These are phyloP conservation scores for Lepidium didymum DNA, from an alignment of 345 rosid species.

Conservation along the genomic window DNA sequence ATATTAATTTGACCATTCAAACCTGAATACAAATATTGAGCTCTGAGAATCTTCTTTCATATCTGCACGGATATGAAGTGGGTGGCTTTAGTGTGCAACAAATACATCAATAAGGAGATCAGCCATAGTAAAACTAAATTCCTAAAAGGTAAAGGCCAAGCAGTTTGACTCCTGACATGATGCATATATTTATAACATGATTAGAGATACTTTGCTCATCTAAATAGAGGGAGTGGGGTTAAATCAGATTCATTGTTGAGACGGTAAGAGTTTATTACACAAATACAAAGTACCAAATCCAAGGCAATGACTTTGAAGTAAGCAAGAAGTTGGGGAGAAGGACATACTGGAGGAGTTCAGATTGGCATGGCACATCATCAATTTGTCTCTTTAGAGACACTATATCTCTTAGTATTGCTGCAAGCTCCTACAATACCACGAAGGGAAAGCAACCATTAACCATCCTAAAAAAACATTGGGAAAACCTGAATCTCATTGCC, in stretches of 20 bases:
- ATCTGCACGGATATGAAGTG: conserved; percentile 41
- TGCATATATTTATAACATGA: background rate
- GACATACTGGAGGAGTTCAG: conserved; percentile 80
- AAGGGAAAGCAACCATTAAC: background rate
- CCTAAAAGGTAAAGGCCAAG: background rate
- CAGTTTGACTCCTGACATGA: background rate
- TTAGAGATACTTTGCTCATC: background rate
- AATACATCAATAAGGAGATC: background rate
- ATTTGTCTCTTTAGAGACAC: conserved; percentile 52
- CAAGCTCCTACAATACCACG: conserved; percentile 50
- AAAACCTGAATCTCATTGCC: background rate
- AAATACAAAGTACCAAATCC: background rate
- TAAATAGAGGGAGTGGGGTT: background rate
- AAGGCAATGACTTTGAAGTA: background rate
- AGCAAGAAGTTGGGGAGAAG: background rate
- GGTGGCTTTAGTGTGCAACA: conserved; percentile 6
- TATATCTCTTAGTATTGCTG: conserved; percentile 44
- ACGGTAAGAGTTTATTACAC: conserved; percentile 2
- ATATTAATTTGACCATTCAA: background rate
- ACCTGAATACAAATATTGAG: conserved; percentile 79
- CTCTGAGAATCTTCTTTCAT: conserved; percentile 68
- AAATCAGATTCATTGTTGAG: background rate
- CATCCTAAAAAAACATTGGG: background rate
- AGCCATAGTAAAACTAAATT: background rate
- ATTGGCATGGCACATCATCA: conserved; percentile 64